These are phyloP conservation scores for Ophiostoma australiae DNA, from an alignment of 2,329 filamentous ascomycete genomes.

Conservation along the genomic window DNA sequence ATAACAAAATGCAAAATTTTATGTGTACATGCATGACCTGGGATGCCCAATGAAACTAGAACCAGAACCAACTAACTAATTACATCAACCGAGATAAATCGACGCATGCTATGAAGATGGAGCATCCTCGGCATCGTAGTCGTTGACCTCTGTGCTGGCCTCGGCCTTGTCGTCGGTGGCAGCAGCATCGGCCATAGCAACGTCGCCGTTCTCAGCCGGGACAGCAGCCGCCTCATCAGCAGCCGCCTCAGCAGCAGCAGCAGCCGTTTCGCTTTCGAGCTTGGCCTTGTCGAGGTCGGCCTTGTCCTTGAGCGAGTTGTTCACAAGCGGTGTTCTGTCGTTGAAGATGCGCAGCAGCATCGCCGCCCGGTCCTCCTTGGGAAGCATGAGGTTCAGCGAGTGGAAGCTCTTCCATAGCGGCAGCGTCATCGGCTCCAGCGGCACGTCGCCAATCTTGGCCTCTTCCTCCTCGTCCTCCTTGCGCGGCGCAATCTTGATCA, in stretches of 20 bases:
- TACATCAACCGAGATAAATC: not conserved
- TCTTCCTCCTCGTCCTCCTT: conserved; percentile 13
- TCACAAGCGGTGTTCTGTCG: conserved; percentile 78
- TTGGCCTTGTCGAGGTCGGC: not conserved
- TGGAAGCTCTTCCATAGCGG: conserved; percentile 92
- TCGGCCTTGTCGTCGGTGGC: not conserved
- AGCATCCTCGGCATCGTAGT: conserved; percentile 28
- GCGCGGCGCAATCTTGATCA: conserved; percentile 71
- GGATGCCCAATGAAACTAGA: conserved; percentile 1
- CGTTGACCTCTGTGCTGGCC: conserved; percentile 19
- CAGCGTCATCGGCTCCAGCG: conserved; percentile 72
- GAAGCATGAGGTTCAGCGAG: conserved; percentile 93
- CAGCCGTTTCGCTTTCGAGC: not conserved
- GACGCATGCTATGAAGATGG: conserved; percentile 23
- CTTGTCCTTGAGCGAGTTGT: conserved; percentile 48
- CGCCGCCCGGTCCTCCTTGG: conserved; percentile 90
- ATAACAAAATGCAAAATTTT: not conserved
- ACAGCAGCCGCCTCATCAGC: not conserved
- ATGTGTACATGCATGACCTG: conserved; percentile 2
- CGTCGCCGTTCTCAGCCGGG: not conserved
- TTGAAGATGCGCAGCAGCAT: conserved; percentile 91
- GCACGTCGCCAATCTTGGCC: conserved; percentile 18
- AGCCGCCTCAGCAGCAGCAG: not conserved
- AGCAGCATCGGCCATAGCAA: conserved; percentile 16
- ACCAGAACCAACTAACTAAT: not conserved